These are phyloP conservation scores for Chaetomiaceae sp. DNA, from an alignment of 2,329 filamentous ascomycete species.

Conservation along the genomic window DNA sequence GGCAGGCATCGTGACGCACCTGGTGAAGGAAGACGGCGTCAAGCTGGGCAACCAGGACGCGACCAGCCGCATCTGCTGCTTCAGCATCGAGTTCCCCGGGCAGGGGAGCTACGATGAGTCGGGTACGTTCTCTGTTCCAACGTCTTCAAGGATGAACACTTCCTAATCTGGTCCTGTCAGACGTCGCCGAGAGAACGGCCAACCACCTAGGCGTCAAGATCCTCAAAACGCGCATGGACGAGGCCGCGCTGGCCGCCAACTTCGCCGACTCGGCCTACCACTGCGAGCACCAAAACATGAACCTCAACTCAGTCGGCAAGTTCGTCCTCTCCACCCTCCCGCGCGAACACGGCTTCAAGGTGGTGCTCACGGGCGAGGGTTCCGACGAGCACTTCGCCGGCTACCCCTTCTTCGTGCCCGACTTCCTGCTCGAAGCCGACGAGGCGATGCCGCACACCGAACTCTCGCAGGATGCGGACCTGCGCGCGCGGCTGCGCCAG, in stretches of 20 bases:
- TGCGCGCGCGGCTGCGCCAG: constrained; percentile 2
- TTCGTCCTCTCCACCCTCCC: constrained; percentile 43
- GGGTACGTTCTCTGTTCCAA: constrained; percentile 20
- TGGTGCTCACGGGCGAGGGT: constrained; percentile 48
- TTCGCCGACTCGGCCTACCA: constrained; percentile 30
- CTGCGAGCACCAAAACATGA: constrained; percentile 31
- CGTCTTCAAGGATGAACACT: neutral
- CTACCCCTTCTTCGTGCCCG: constrained; percentile 40
- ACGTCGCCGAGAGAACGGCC: constrained; percentile 30
- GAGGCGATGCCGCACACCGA: constrained; percentile 27
- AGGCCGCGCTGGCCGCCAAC: constrained; percentile 26
- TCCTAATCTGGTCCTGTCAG: constrained; percentile 11
- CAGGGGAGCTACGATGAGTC: constrained; percentile 45
- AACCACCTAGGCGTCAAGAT: constrained; percentile 30
- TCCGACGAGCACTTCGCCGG: constrained; percentile 50
- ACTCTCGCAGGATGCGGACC: constrained; percentile 20
- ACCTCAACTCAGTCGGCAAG: constrained; percentile 48
- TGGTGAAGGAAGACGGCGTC: constrained; percentile 41
- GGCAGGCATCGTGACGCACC: constrained; percentile 49
- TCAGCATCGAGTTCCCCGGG: constrained; percentile 47
- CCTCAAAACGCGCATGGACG: constrained; percentile 25
- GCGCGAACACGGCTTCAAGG: constrained; percentile 42
- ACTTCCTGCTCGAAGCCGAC: constrained; percentile 46
- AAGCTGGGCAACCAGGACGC: constrained; percentile 39
- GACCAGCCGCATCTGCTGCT: constrained; percentile 31